Evolutionary conservation across 2,329 filamentous ascomycete species (phyloP).

Genomic region (Trichoderma citrinoviride): DNA sequence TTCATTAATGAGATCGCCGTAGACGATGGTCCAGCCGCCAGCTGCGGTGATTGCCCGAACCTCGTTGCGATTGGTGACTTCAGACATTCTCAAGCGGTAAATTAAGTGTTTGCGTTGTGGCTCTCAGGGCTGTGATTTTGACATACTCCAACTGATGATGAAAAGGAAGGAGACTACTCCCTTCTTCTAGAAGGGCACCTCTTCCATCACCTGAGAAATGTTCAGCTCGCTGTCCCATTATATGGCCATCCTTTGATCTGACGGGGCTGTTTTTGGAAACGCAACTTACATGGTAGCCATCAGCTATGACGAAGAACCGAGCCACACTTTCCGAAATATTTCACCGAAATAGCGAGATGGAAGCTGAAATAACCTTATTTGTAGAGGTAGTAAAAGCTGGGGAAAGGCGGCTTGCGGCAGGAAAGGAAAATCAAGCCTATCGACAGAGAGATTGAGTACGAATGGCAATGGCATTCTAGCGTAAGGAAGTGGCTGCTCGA

Average conservation of each 20-base stretch:
- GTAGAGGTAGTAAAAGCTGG: not conserved
- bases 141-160: no score
- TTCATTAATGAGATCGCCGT: not conserved
- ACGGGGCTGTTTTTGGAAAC: not conserved
- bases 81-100: not conserved
- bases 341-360: not conserved
- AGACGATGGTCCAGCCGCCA: not conserved
- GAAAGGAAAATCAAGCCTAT: not conserved
- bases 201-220: no score
- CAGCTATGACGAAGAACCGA: not conserved
- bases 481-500: no score
- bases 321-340: no score
- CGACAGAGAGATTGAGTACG: no score
- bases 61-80: not conserved
- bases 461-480: not conserved
- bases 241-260: not conserved
- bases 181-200: no score
- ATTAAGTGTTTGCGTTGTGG: no score
- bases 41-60: not conserved
- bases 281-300: not conserved
- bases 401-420: not conserved
- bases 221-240: no score
- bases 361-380: slow-evolving; percentile 2
- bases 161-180: no score
- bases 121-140: no score